A percentile compares a stretch with the other conserved stretches of the same genome.
These are phyloP conservation scores for Xylaria sp. DNA, from an alignment of 2,329 filamentous ascomycete species.

Conservation along the genomic window DNA sequence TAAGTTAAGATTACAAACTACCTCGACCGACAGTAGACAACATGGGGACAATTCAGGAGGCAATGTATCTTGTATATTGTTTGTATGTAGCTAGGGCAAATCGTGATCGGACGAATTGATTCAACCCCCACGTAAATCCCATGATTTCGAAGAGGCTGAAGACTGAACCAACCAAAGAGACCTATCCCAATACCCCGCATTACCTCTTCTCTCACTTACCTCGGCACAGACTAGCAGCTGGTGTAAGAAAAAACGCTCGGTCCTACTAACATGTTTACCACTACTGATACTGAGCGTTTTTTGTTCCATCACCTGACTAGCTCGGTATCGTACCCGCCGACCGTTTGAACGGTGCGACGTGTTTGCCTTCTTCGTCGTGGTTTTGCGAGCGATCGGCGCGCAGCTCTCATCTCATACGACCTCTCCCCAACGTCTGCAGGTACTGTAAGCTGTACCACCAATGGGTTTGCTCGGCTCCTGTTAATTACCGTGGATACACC, in stretches of 20 bases:
- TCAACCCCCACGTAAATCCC: background rate
- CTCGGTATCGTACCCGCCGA: background rate
- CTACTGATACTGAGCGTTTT: too few relatives aligned
- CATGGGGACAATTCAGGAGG: background rate
- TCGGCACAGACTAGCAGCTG: constrained; percentile 24
- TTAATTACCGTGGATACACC: background rate
- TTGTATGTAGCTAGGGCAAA: background rate
- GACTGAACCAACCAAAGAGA: constrained; percentile 1
- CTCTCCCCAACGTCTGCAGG: background rate
- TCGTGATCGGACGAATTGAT: background rate
- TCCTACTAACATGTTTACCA: too few relatives aligned
- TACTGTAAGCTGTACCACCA: too few relatives aligned
- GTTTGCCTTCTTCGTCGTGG: constrained; percentile 24
- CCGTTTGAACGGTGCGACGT: constrained; percentile 7
- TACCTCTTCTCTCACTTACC: constrained; percentile 1
- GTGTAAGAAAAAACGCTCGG: too few relatives aligned
- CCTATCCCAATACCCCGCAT: background rate
- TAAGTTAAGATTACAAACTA: too few relatives aligned
- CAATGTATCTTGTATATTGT: background rate
- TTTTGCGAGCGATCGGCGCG: constrained; percentile 1
- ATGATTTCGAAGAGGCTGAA: background rate
- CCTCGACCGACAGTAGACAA: background rate
- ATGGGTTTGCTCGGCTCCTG: background rate
- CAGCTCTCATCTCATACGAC: background rate
- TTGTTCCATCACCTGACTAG: too few relatives aligned